A percentile compares a stretch with the other conserved stretches of the same genome.
Conservation (phyloP, 805 yeast species). For the Candida incommunis region DNA sequence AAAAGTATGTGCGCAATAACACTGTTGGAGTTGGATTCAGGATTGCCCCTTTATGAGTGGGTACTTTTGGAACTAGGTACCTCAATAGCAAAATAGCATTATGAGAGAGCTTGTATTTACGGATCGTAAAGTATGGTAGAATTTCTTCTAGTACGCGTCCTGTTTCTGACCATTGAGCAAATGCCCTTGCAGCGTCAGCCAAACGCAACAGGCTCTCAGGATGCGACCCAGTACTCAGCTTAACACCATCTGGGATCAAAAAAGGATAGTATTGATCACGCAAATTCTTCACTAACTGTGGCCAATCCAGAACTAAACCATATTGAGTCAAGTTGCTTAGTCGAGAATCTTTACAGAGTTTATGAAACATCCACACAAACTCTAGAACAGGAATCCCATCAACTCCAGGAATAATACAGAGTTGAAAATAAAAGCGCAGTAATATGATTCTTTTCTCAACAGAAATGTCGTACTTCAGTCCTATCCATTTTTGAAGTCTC, state of each 20-base stretch:
- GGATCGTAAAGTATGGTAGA: not conserved
- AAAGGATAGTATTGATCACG: not conserved
- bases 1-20: not conserved
- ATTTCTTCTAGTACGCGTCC: not conserved
- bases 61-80: not conserved
- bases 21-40: not conserved
- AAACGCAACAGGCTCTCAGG: not conserved
- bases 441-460: not conserved
- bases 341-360: not conserved
- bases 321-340: not conserved
- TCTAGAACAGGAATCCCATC: not conserved
- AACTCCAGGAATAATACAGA: not conserved
- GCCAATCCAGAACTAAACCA: not conserved
- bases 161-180: not conserved
- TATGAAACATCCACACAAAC: conserved; percentile 1
- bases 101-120: not conserved
- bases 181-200: not conserved
- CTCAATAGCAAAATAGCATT: not conserved
- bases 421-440: not conserved
- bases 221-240: not conserved
- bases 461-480: not conserved
- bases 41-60: not conserved
- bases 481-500: not conserved
- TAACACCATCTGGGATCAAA: not conserved
- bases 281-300: not conserved